Percentiles rank a stretch among this genome's conserved stretches.
Conservation (phyloP, 176 grass and related monocot species). For the Sorghum bicolor region Sorghum_bicolor_NCBIv3 NC_012871.2:72085001-72085500, state of each 20-base stretch:
- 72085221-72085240: slow-evolving; percentile 22
- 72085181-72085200: background rate
- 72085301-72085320: slow-evolving; percentile 56
- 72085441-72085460: slow-evolving; percentile 46
- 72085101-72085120: slow-evolving; percentile 30
- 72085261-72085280: slow-evolving; percentile 45
- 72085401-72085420: slow-evolving; percentile 56
- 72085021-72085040: slow-evolving; percentile 6
- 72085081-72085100: slow-evolving; percentile 18
- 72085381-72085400: slow-evolving; percentile 54
- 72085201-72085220: slow-evolving; percentile 14
- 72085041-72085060: slow-evolving; percentile 8
- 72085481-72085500: slow-evolving; percentile 57
- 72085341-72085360: slow-evolving; percentile 51
- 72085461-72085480: slow-evolving; percentile 61
- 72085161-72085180: background rate
- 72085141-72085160: background rate
- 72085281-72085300: slow-evolving; percentile 41
- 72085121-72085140: slow-evolving; percentile 36
- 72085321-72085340: slow-evolving; percentile 40
- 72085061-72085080: background rate
- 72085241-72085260: slow-evolving; percentile 19
- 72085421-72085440: slow-evolving; percentile 56
- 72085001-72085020: slow-evolving; percentile 3
- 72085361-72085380: slow-evolving; percentile 51